A percentile compares a stretch with the other conserved stretches of the same genome.
phyloP scores from a whole-genome alignment of 768 basidiomycete genomes.

The Neoboletus magnificus region DNA sequence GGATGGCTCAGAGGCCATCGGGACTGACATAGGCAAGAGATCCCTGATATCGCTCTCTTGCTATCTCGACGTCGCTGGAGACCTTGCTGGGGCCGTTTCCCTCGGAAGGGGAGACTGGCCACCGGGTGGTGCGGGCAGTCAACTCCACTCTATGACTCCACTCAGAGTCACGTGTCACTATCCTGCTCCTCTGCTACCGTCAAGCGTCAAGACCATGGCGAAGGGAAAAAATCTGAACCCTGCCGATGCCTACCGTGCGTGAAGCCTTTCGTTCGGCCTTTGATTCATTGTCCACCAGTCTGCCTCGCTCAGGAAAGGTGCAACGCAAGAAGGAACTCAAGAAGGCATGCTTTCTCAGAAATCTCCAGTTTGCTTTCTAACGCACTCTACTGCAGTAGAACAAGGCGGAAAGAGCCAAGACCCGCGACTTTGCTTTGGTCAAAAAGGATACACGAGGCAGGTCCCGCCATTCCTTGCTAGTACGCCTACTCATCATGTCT shows the following conservation, averaged over 20 bases:
- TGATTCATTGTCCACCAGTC: conserved; percentile 1
- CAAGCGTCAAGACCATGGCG: conserved; percentile 47
- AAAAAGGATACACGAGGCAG: conserved; percentile 90
- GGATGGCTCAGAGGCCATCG: conserved; percentile 24
- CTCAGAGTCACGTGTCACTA: conserved; percentile 25
- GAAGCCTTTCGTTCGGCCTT: not conserved
- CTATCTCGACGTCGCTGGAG: conserved; percentile 3
- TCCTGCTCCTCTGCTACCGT: not conserved
- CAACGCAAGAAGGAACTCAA: conserved; percentile 93
- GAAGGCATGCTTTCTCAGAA: conserved; percentile 49
- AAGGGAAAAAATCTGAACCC: conserved; percentile 89
- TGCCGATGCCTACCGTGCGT: conserved; percentile 88
- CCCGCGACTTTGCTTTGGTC: conserved; percentile 84
- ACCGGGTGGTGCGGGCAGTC: conserved; percentile 6
- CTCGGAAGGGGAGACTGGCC: conserved; percentile 44
- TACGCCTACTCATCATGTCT: conserved; percentile 5
- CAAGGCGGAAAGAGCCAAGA: conserved; percentile 78
- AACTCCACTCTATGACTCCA: conserved; percentile 19
- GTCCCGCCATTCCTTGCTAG: conserved; percentile 8
- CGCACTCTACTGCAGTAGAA: conserved; percentile 63
- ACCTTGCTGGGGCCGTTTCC: conserved; percentile 40
- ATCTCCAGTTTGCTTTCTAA: conserved; percentile 15
- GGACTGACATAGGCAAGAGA: conserved; percentile 21
- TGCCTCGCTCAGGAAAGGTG: conserved; percentile 66
- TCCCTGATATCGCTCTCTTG: conserved; percentile 19